phyloP scores from a whole-genome alignment of 257 asterid species.

The Nyctanthes arbortristis region DNA sequence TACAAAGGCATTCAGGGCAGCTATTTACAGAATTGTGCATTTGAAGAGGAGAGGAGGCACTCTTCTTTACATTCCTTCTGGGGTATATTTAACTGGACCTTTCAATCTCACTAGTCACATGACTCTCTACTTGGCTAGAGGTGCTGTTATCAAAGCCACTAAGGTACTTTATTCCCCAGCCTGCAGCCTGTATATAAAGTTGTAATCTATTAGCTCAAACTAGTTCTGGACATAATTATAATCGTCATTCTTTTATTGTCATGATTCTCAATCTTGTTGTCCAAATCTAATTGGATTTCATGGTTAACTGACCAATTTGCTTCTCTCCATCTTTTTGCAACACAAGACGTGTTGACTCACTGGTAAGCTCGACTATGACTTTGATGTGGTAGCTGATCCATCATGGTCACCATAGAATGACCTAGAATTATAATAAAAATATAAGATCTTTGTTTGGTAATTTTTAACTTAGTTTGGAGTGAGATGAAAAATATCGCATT shows the following conservation, averaged over 20 bases:
- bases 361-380: neutral
- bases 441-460: neutral
- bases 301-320: neutral
- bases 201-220: neutral
- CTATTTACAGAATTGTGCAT: slow-evolving; percentile 21
- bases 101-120: slow-evolving; percentile 37
- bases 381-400: too few relatives aligned
- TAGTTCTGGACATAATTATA: neutral
- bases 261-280: neutral
- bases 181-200: neutral
- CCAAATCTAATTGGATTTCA: neutral
- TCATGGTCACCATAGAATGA: neutral
- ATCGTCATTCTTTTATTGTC: neutral
- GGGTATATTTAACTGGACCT: slow-evolving; percentile 34
- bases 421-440: too few relatives aligned
- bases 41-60: slow-evolving; percentile 35
- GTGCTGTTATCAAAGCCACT: slow-evolving; percentile 29
- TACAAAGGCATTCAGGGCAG: slow-evolving; percentile 36
- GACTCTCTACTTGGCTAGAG: slow-evolving; percentile 33
- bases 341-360: too few relatives aligned
- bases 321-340: too few relatives aligned
- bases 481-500: neutral
- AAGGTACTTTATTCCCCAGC: too few relatives aligned
- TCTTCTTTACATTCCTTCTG: slow-evolving; percentile 33
- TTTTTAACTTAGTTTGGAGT: neutral